Evolutionary conservation across 495 filamentous ascomycete species (phyloP).

Genomic region (Chlorociboria aeruginascens): DNA sequence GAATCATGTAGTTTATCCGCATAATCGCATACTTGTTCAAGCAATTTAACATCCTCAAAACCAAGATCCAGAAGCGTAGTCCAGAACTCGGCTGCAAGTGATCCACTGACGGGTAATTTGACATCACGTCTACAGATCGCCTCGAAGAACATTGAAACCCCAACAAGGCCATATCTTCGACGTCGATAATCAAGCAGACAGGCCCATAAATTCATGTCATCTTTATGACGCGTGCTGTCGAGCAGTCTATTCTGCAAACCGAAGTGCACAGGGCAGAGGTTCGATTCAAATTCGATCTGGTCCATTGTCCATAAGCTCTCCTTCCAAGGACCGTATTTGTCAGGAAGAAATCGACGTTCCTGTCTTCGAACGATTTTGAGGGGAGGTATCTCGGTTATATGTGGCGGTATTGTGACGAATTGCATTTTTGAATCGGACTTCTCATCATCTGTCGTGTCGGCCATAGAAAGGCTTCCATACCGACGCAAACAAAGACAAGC

Average conservation of each 20-base stretch:
- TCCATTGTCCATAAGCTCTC: conserved; percentile 9
- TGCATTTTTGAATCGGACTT: too few species aligned
- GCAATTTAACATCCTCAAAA: conserved; percentile 30
- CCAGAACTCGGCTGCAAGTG: conserved; percentile 45
- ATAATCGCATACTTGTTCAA: conserved; percentile 42
- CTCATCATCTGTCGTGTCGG: too few species aligned
- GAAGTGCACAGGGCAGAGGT: conserved; percentile 27
- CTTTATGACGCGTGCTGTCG: conserved; percentile 33
- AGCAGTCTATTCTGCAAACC: conserved; percentile 35
- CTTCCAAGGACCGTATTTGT: conserved; percentile 12
- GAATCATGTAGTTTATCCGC: conserved; percentile 36
- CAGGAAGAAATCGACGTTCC: too few species aligned
- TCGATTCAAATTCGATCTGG: conserved; percentile 36
- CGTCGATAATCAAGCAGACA: conserved; percentile 49
- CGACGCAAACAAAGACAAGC: neutral
- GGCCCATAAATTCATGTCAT: conserved; percentile 52
- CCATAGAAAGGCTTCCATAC: conserved; percentile 5
- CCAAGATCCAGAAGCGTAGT: conserved; percentile 38
- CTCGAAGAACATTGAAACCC: conserved; percentile 50
- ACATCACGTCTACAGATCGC: conserved; percentile 36
- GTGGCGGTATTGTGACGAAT: too few species aligned
- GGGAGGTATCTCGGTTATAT: too few species aligned
- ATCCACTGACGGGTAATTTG: conserved; percentile 35
- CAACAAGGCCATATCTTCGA: conserved; percentile 45
- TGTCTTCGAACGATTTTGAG: too few species aligned